phyloP scores from a whole-genome alignment of 2,329 filamentous ascomycete genomes.

The Penicillium sp. region DNA sequence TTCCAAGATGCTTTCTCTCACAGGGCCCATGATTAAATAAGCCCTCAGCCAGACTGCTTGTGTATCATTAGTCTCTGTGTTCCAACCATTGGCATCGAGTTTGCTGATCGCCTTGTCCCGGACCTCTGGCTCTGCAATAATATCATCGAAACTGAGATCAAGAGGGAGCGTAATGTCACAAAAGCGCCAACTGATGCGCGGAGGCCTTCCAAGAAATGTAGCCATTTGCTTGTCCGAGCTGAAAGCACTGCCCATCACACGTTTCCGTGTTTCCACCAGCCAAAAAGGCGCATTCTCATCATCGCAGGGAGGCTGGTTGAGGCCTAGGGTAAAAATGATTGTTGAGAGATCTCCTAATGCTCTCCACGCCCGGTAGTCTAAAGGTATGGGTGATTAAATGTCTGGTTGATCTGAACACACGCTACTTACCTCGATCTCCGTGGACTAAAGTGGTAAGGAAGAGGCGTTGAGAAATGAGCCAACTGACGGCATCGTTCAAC shows the following conservation, averaged over 20 bases:
- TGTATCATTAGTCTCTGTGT: neutral
- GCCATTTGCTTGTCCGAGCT: conserved; percentile 28
- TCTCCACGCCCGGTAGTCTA: conserved; percentile 48
- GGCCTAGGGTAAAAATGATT: conserved; percentile 45
- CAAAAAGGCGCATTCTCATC: conserved; percentile 18
- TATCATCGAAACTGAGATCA: conserved; percentile 25
- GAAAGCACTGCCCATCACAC: conserved; percentile 24
- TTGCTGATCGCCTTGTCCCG: conserved; percentile 2
- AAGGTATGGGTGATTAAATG: neutral
- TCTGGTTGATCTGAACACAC: neutral
- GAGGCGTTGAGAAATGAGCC: neutral
- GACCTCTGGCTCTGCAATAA: conserved; percentile 12
- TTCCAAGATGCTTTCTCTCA: conserved; percentile 9
- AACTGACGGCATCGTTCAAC: conserved; percentile 3
- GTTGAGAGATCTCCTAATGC: conserved; percentile 46
- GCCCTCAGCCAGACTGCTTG: neutral
- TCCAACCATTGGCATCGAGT: conserved; percentile 9
- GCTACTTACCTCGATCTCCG: conserved; percentile 1
- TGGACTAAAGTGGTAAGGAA: neutral
- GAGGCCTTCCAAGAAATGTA: conserved; percentile 29
- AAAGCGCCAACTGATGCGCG: conserved; percentile 27
- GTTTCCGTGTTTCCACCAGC: conserved; percentile 23
- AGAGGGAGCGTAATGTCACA: conserved; percentile 25
- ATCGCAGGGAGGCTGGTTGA: conserved; percentile 33
- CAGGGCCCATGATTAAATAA: neutral